Percentiles rank a stretch among this genome's conserved stretches.
phyloP scores from a whole-genome alignment of 768 basidiomycete genomes.

The Sarcomyxa edulis region DNA sequence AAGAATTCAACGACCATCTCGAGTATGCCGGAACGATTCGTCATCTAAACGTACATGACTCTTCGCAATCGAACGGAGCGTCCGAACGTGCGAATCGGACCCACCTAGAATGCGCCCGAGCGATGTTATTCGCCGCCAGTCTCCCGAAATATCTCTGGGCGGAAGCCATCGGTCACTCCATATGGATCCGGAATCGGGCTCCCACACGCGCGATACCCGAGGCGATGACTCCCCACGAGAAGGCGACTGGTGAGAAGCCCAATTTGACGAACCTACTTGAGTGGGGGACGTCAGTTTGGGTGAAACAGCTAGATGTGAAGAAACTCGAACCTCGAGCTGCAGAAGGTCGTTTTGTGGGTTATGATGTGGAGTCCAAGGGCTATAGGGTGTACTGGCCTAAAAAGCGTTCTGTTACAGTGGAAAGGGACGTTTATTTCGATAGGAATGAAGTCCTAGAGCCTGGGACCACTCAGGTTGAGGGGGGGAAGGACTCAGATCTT shows the following conservation, averaged over 20 bases:
- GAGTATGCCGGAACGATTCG: constrained; percentile 18
- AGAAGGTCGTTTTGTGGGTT: constrained; percentile 16
- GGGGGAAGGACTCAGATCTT: constrained; percentile 21
- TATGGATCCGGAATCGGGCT: constrained; percentile 30
- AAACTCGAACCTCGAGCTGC: constrained; percentile 16
- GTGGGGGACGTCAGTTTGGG: constrained; percentile 1
- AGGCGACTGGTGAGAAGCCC: constrained; percentile 22
- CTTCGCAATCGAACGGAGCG: constrained; percentile 24
- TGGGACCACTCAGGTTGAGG: constrained; percentile 20
- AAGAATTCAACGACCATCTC: constrained; percentile 19
- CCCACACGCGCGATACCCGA: constrained; percentile 17
- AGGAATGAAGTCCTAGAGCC: constrained; percentile 12
- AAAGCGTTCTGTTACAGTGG: constrained; percentile 17
- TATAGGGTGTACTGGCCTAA: constrained; percentile 23
- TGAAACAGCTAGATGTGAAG: constrained; percentile 1
- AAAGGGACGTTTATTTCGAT: constrained; percentile 19
- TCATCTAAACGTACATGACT: constrained; percentile 27
- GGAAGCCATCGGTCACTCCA: constrained; percentile 24
- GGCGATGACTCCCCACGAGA: constrained; percentile 22
- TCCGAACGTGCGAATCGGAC: constrained; percentile 22
- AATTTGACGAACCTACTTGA: constrained; percentile 19
- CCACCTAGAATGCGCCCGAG: constrained; percentile 16
- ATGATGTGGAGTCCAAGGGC: constrained; percentile 20
- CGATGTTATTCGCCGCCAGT: constrained; percentile 19
- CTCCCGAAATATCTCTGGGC: constrained; percentile 29